Evolutionary conservation across 202 grass and related monocot genomes (phyloP).

Genomic region (Tripidium arundinaceum): DNA sequence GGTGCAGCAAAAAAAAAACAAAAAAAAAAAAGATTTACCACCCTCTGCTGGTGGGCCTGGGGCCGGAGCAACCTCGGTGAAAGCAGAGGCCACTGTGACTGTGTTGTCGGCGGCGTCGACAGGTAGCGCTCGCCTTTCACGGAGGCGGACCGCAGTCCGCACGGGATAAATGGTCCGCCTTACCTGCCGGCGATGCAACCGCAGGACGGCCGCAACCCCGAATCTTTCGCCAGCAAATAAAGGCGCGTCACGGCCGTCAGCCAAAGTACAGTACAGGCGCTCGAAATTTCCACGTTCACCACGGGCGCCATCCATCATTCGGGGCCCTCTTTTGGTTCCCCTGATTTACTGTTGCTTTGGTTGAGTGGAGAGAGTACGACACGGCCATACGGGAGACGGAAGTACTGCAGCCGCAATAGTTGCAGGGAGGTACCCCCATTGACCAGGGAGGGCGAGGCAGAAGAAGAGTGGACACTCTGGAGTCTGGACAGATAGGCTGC

Average conservation of each 20-base stretch:
- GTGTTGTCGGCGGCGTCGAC: constrained; percentile 28
- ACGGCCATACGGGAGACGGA: neutral
- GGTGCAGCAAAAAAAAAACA: no score
- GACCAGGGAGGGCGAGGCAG: neutral
- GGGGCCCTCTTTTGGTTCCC: neutral
- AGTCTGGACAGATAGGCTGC: no score
- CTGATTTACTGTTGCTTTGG: neutral
- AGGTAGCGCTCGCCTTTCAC: constrained; percentile 23
- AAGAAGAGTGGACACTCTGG: no score
- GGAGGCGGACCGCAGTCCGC: neutral
- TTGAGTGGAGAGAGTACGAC: neutral
- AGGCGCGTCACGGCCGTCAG: constrained; percentile 1
- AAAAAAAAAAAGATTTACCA: no score
- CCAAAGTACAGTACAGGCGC: neutral
- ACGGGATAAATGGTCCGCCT: constrained; percentile 1
- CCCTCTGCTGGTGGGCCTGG: neutral
- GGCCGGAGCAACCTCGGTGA: neutral
- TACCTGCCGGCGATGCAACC: constrained; percentile 21
- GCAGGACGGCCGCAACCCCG: neutral
- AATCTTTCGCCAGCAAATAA: constrained; percentile 34
- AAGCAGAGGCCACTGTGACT: neutral
- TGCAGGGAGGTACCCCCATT: constrained; percentile 12
- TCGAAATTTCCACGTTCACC: constrained; percentile 19
- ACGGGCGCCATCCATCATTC: neutral
- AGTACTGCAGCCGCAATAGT: constrained; percentile 30